Percentiles rank a stretch among this genome's conserved stretches.
phyloP scores from a whole-genome alignment of 441 rosid species.

The Euphorbia celastroides region DNA sequence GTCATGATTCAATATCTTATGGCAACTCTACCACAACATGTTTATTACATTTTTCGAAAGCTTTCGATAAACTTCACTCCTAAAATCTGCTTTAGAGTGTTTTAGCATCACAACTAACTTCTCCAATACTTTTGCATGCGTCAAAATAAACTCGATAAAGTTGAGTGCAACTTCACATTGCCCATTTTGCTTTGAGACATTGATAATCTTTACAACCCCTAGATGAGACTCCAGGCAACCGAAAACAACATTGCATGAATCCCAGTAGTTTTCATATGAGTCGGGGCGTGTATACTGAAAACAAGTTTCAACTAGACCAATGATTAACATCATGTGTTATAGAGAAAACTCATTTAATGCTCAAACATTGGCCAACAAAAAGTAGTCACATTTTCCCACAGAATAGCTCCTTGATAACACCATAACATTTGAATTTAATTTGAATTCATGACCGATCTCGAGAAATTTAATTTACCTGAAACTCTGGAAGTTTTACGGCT shows the following conservation, averaged over 20 bases:
- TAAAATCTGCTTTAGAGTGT: not conserved
- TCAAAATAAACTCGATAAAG: slow-evolving; percentile 13
- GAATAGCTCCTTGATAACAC: too few species aligned
- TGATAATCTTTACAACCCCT: not conserved
- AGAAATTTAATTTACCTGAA: not conserved
- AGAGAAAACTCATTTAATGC: too few species aligned
- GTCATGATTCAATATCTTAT: too few species aligned
- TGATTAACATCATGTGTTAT: too few species aligned
- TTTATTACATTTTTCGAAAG: not conserved
- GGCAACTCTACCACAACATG: not conserved
- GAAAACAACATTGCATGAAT: not conserved
- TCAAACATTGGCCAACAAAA: too few species aligned
- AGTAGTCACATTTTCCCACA: too few species aligned
- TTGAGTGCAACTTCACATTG: not conserved
- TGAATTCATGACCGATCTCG: not conserved
- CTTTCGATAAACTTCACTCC: not conserved
- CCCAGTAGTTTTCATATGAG: not conserved
- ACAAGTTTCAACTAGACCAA: too few species aligned
- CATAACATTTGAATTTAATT: too few species aligned
- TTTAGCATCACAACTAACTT: slow-evolving; percentile 2
- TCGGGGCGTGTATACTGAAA: not conserved
- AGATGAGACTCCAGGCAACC: not conserved
- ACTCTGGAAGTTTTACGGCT: not conserved
- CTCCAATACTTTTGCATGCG: slow-evolving; percentile 14
- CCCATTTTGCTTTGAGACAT: not conserved